These are phyloP conservation scores for Alternaria solani DNA, from an alignment of 2,329 filamentous ascomycete species.

Conservation along the genomic window DNA sequence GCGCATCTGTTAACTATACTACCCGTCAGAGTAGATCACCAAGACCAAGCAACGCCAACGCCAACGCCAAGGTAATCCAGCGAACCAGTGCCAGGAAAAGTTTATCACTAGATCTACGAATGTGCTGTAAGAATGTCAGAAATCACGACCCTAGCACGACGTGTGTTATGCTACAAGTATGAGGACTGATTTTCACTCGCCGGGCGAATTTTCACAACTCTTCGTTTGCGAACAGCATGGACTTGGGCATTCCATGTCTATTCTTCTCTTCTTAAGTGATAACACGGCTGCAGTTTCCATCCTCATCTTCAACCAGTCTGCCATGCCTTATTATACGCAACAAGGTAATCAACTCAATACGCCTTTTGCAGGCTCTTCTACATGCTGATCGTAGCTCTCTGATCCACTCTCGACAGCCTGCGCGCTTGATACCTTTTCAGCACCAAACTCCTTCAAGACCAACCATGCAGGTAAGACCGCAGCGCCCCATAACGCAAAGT, in stretches of 20 bases:
- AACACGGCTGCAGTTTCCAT: not conserved
- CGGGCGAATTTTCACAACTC: not conserved
- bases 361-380: not conserved
- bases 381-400: not conserved
- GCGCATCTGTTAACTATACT: not conserved
- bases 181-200: not conserved
- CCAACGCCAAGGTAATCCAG: not conserved
- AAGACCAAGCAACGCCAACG: conserved; percentile 2
- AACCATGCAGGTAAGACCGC: conserved; percentile 72
- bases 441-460: conserved; percentile 66
- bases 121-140: not conserved
- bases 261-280: not conserved
- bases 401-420: not conserved
- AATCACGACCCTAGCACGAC: not conserved
- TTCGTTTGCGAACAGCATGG: not conserved
- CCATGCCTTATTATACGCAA: not conserved
- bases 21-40: not conserved
- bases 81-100: not conserved
- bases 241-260: not conserved
- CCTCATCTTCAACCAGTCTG: not conserved
- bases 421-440: not conserved
- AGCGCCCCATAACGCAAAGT: conserved; percentile 73
- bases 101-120: not conserved
- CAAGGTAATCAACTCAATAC: not conserved
- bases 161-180: not conserved